Conservation (phyloP, 371 early-diverging fungal genomes). For the Thermomucor indicae-seudaticae region DNA sequence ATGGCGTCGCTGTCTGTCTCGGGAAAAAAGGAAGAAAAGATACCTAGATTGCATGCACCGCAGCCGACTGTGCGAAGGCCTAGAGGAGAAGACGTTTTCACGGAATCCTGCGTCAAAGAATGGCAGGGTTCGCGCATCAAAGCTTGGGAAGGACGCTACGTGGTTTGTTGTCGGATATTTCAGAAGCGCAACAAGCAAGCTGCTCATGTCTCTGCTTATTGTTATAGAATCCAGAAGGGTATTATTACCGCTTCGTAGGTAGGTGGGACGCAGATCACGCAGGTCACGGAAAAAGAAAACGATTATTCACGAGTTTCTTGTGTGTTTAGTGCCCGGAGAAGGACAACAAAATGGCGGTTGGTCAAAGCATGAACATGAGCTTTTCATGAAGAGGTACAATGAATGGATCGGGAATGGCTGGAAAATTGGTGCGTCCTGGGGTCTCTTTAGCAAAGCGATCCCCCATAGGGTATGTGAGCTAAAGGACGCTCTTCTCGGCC, state of each 20-base stretch:
- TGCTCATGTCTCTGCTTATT: not conserved
- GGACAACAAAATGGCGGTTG: slow-evolving; percentile 57
- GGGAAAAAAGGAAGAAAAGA: slow-evolving; percentile 1
- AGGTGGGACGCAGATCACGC: slow-evolving; percentile 4
- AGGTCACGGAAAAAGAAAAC: not conserved
- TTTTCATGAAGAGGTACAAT: slow-evolving; percentile 52
- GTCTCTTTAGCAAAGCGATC: slow-evolving; percentile 52
- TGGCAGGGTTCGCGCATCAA: slow-evolving; percentile 62
- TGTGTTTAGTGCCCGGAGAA: slow-evolving; percentile 56
- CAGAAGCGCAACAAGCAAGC: not conserved
- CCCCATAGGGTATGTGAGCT: slow-evolving; percentile 46
- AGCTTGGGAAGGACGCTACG: slow-evolving; percentile 52
- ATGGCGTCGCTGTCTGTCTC: too few species aligned
- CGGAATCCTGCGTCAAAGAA: slow-evolving; percentile 41
- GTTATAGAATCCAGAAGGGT: slow-evolving; percentile 51
- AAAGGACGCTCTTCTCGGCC: not conserved
- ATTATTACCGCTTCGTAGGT: slow-evolving; percentile 72
- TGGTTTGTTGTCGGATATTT: slow-evolving; percentile 15
- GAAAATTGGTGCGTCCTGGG: slow-evolving; percentile 58
- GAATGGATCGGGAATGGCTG: slow-evolving; percentile 50
- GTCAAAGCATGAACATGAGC: slow-evolving; percentile 35
- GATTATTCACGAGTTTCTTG: too few species aligned
- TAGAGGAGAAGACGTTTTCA: slow-evolving; percentile 52
- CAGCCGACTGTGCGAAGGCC: slow-evolving; percentile 11
- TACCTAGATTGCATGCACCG: not conserved